Base-by-base conservation (phyloP, 2,329 filamentous ascomycete species). In the Ilyonectria destructans region DNA sequence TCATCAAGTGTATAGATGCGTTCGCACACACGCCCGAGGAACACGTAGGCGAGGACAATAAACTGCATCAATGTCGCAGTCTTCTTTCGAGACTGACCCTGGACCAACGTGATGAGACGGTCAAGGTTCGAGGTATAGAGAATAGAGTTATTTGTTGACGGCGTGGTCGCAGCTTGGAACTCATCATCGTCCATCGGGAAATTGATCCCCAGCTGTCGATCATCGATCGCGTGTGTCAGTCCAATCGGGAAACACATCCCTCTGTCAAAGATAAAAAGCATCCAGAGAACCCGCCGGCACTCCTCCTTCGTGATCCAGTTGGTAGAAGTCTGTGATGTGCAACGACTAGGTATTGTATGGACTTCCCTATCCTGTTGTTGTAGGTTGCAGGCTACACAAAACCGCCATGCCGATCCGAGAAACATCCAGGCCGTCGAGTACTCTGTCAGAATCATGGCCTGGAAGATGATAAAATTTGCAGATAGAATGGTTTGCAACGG, bases 181-280 rank as follows among this genome's bases (percentile, higher is more conserved):
- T 12, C 35, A 15, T 58, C 62, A 6, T 77, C 74, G 4, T 48
- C 29, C 65, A 76, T 75, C 2, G 75, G 74, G 19, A 77, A 66
- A 8, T 74, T 68, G 33, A 76, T 48, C 3, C 63, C 57, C 12
- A 77, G 65, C 26, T 69, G 67, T 1, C 74, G 69, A 52, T 77
- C 75, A 37, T 77, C 75, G 58, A 77, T 71, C 1, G 71, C 71
- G 49, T 75, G 74, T 3, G 67, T 57, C 3, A 76, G 51, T 5
- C 75, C 74, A 13, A 77, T 68, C 1, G 75, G 71, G 58, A 73
- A 76, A 43, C 72, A 77, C 58, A 74, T 59, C 9, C 70, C 74
- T 15, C 75, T 58, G 19, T 77, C 75, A 19, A 71, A 66, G 3
- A 77, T 69, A 49, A 73, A 76, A 10, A 77, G 71, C 43, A 68